Conservation (phyloP, 805 yeast genomes). For the Torulaspora gathmanii region DNA sequence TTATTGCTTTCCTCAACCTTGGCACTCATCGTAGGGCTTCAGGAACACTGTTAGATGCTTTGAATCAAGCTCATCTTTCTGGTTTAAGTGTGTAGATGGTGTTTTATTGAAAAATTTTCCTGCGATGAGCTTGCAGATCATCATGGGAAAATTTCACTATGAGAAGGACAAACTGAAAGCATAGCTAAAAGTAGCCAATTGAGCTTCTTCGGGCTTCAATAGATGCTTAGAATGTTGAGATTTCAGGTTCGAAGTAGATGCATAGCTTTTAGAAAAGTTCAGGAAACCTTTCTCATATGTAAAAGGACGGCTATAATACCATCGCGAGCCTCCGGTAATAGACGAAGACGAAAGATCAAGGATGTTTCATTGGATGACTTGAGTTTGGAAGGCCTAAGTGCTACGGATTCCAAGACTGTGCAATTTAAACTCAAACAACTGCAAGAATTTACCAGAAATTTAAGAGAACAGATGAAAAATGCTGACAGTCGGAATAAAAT, state of each 20-base stretch:
- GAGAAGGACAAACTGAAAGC: not conserved
- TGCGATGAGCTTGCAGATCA: slow-evolving; percentile 10
- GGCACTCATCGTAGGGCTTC: slow-evolving; percentile 5
- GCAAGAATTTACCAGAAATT: slow-evolving; percentile 26
- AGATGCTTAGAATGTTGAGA: not conserved
- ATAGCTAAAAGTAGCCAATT: not conserved
- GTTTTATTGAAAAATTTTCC: slow-evolving; percentile 8
- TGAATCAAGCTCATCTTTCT: not conserved
- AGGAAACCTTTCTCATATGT: not conserved
- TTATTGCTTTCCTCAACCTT: slow-evolving; percentile 3
- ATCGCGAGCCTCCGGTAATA: slow-evolving; percentile 5
- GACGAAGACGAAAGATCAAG: slow-evolving; percentile 11
- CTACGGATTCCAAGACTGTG: slow-evolving; percentile 17
- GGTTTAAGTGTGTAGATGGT: slow-evolving; percentile 1
- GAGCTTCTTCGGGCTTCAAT: not conserved
- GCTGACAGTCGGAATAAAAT: slow-evolving; percentile 12
- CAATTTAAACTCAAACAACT: slow-evolving; percentile 29
- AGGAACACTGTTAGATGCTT: not conserved
- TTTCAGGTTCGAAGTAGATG: not conserved
- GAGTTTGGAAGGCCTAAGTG: slow-evolving; percentile 10
- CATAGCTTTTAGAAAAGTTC: not conserved
- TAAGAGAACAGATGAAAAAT: slow-evolving; percentile 19
- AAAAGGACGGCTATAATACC: slow-evolving; percentile 15
- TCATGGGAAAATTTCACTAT: slow-evolving; percentile 4
- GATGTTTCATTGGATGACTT: slow-evolving; percentile 15